Conservation (phyloP, 2,329 filamentous ascomycete genomes). For the Trichoderma sp. region DNA sequence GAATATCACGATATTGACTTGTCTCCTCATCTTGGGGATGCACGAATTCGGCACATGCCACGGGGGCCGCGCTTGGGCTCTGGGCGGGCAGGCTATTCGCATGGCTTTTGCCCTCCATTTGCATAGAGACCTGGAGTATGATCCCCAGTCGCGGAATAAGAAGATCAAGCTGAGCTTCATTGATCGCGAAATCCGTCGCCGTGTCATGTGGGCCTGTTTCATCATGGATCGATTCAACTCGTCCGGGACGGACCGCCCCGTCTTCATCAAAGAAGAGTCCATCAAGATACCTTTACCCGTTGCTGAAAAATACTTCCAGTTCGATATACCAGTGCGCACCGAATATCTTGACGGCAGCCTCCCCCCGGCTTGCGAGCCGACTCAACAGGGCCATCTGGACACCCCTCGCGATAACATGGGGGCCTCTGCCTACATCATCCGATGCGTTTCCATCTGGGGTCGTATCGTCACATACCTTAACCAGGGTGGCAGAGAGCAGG, state of each 20-base stretch:
- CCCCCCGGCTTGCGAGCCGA: slow-evolving; percentile 58
- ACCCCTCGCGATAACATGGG: slow-evolving; percentile 86
- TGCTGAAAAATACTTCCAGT: slow-evolving; percentile 84
- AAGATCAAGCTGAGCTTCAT: slow-evolving; percentile 77
- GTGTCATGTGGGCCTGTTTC: slow-evolving; percentile 98
- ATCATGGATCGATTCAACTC: slow-evolving; percentile 98
- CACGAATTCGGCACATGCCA: slow-evolving; percentile 98
- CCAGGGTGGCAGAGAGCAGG: slow-evolving; percentile 80
- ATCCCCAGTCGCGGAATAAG: slow-evolving; percentile 67
- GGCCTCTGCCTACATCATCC: slow-evolving; percentile 86
- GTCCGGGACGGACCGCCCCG: slow-evolving; percentile 87
- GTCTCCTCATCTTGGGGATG: slow-evolving; percentile 81
- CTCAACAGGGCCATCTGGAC: slow-evolving; percentile 64
- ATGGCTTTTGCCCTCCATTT: slow-evolving; percentile 97
- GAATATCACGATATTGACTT: slow-evolving; percentile 93
- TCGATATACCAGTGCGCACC: slow-evolving; percentile 86
- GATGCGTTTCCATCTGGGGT: slow-evolving; percentile 85
- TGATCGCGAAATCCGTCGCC: slow-evolving; percentile 86
- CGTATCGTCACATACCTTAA: slow-evolving; percentile 88
- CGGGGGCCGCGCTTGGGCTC: slow-evolving; percentile 91
- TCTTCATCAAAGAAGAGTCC: slow-evolving; percentile 87
- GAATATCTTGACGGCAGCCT: slow-evolving; percentile 77
- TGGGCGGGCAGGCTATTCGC: slow-evolving; percentile 90
- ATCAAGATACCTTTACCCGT: slow-evolving; percentile 88
- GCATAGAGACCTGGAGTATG: slow-evolving; percentile 86